Evolutionary conservation across 495 filamentous ascomycete species (phyloP).

Genomic region (Xylaria flabelliformis): DNA sequence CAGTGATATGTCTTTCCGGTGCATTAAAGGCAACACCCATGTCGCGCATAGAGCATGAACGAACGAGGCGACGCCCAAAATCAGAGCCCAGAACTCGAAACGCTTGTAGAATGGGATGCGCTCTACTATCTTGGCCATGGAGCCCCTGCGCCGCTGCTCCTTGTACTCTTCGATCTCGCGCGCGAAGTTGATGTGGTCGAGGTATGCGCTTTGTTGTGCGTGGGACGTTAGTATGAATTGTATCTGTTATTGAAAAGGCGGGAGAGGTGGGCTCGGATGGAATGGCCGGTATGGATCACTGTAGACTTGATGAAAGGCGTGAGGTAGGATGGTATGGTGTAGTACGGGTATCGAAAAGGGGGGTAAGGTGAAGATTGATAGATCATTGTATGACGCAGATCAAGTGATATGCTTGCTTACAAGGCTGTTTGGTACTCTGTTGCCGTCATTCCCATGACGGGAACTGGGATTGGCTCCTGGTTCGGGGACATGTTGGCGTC

Average conservation of each 20-base stretch:
- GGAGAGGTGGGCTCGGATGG: neutral
- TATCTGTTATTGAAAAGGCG: neutral
- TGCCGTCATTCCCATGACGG: constrained; percentile 24
- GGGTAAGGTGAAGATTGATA: neutral
- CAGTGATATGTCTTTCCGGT: neutral
- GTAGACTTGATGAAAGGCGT: neutral
- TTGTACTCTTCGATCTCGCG: constrained; percentile 21
- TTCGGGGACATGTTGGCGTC: neutral
- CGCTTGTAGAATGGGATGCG: constrained; percentile 6
- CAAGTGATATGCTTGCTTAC: neutral
- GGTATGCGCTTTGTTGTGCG: neutral
- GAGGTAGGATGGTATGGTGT: neutral
- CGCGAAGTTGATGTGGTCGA: constrained; percentile 26
- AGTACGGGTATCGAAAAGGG: neutral
- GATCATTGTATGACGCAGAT: neutral
- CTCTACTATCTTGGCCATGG: neutral
- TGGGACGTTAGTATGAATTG: neutral
- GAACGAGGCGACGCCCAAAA: constrained; percentile 10
- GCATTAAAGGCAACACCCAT: constrained; percentile 7
- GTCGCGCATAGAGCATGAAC: neutral
- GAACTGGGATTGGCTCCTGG: constrained; percentile 13
- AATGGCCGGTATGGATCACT: neutral
- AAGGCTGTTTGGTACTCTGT: constrained; percentile 23
- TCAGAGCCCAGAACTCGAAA: constrained; percentile 23
- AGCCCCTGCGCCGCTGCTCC: neutral